Conservation (phyloP, 2,329 filamentous ascomycete genomes). For the Colletotrichum eleusines region DNA sequence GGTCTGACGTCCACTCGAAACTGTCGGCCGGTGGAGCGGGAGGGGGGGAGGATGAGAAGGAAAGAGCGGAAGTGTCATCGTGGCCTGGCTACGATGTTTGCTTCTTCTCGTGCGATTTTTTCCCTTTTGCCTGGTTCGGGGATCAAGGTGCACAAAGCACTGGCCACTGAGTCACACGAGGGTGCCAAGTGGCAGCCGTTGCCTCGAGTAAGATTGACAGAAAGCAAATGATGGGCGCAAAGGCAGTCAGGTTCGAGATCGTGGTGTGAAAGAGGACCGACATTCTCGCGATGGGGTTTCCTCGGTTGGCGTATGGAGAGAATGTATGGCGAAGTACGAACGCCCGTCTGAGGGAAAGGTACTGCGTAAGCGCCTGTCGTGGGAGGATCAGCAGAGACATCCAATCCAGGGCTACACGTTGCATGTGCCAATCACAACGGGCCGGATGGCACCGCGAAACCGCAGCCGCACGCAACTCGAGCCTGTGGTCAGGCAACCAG, state of each 20-base stretch:
- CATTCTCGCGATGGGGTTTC: background rate
- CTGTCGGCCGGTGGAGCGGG: constrained; percentile 24
- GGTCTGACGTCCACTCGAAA: constrained; percentile 17
- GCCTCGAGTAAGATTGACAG: constrained; percentile 33
- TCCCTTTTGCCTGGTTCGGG: background rate
- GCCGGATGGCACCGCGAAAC: background rate
- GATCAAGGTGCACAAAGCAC: constrained; percentile 17
- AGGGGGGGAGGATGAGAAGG: background rate
- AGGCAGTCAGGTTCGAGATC: background rate
- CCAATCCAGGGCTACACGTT: constrained; percentile 18
- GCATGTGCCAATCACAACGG: constrained; percentile 1
- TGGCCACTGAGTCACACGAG: constrained; percentile 16
- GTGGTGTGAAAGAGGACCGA: constrained; percentile 23
- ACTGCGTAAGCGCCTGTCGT: constrained; percentile 37
- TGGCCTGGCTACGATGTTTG: constrained; percentile 34
- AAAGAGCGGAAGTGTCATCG: constrained; percentile 20
- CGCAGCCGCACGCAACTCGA: constrained; percentile 16
- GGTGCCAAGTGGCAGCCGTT: constrained; percentile 22
- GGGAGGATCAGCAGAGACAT: constrained; percentile 4
- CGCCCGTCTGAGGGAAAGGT: background rate
- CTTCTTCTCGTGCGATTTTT: constrained; percentile 34
- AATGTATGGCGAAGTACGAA: background rate
- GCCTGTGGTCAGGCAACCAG: constrained; percentile 2
- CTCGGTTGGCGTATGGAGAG: background rate
- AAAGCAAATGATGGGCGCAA: background rate